These are phyloP conservation scores for Silene conica DNA, from an alignment of 148 eudicot genomes.

Conservation along the genomic window DNA sequence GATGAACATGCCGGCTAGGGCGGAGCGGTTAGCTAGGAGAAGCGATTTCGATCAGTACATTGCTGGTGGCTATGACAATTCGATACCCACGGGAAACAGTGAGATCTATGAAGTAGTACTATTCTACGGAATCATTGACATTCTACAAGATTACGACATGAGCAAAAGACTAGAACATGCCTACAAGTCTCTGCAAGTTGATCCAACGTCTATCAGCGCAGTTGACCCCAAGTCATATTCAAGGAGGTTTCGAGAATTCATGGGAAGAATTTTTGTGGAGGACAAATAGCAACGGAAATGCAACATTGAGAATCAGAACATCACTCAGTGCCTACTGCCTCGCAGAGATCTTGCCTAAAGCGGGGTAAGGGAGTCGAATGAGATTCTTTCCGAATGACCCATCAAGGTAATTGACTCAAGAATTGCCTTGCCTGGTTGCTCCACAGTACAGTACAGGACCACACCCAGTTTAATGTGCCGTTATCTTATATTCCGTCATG, in stretches of 20 bases:
- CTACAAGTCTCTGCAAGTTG: constrained; percentile 87
- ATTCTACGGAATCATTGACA: constrained; percentile 86
- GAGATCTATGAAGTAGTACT: constrained; percentile 69
- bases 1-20: constrained; percentile 87
- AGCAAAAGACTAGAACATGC: constrained; percentile 89
- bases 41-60: constrained; percentile 70
- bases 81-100: constrained; percentile 44
- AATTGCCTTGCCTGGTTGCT: too few relatives aligned
- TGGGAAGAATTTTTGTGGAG: constrained; percentile 72
- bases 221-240: constrained; percentile 95
- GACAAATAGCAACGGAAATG: constrained; percentile 37
- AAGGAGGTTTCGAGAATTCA: constrained; percentile 74
- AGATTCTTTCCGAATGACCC: too few relatives aligned
- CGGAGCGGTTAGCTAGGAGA: constrained; percentile 59
- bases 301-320: background rate
- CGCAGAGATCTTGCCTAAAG: background rate
- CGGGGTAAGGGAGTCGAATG: too few relatives aligned
- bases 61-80: constrained; percentile 42
- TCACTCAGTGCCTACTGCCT: background rate
- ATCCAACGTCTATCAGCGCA: constrained; percentile 82
- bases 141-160: constrained; percentile 85
- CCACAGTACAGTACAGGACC: too few relatives aligned
- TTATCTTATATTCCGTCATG: too few relatives aligned
- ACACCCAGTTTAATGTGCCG: too few relatives aligned
- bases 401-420: too few relatives aligned